phyloP scores from a whole-genome alignment of 2,329 filamentous ascomycete genomes.

The Diaporthe helianthi region DNA sequence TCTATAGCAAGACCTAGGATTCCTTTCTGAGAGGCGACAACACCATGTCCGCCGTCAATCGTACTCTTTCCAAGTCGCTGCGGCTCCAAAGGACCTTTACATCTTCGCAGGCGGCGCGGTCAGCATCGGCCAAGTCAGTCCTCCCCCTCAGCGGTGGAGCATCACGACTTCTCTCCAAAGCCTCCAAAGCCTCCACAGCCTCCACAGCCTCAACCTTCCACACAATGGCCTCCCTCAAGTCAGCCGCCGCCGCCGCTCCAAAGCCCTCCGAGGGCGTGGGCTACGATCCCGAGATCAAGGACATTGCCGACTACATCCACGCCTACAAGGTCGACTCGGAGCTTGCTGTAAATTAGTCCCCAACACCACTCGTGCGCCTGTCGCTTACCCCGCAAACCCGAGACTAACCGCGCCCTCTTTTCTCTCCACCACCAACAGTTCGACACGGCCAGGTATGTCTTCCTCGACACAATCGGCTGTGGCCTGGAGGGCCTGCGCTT shows the following conservation, averaged over 20 bases:
- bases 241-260: conserved; percentile 52
- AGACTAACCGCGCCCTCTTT: conserved; percentile 36
- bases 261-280: conserved; percentile 61
- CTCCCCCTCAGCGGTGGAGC: conserved; percentile 40
- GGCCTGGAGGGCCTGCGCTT: conserved; percentile 95
- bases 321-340: conserved; percentile 90
- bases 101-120: conserved; percentile 46
- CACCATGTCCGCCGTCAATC: conserved; percentile 48
- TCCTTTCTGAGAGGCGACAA: not conserved
- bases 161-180: conserved; percentile 36
- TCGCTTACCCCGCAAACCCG: conserved; percentile 32
- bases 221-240: conserved; percentile 56
- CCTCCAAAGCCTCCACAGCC: conserved; percentile 40
- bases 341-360: conserved; percentile 71
- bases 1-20: not conserved
- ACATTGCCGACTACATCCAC: conserved; percentile 95
- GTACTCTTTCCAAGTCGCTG: conserved; percentile 62
- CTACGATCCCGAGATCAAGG: conserved; percentile 92
- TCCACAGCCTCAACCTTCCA: conserved; percentile 52
- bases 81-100: conserved; percentile 52
- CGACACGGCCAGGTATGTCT: conserved; percentile 95
- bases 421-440: conserved; percentile 60
- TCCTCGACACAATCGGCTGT: conserved; percentile 96
- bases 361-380: not conserved
- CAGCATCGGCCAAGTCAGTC: conserved; percentile 39